Evolutionary conservation across 2,329 filamentous ascomycete species (phyloP), one percentile per base, ranked within the genome.

Genomic region (Pseudogymnoascus sp.): DNA sequence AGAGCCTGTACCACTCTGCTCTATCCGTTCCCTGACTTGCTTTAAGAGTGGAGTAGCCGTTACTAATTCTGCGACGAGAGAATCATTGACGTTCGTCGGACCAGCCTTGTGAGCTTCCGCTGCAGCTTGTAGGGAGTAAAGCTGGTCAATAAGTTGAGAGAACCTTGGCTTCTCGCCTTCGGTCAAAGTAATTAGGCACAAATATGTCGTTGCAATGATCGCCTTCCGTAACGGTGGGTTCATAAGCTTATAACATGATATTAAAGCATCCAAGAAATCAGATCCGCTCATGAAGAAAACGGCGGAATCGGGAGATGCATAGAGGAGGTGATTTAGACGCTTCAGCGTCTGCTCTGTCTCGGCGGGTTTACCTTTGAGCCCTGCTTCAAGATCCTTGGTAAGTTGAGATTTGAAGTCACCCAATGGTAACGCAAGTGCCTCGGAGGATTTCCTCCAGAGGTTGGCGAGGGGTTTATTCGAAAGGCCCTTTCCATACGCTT

Each of bases 181-280:
- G 3, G 89, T 80, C 35, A 96, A 76, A 0, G 89, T 87, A 2
- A 86, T 75, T 0, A 97, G 77, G 39, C 88, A 88, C 3, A 96
- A 78, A 70, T 94, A 97, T 10, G 84, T 78, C 3, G 88, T 87
- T 1, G 88, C 85, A 55, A 92, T 80, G 31, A 96, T 81, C 13
- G 82, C 80, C 65, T 84, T 88, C 63, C 86, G 83, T 45, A 92
- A 69, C 0, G 81, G 80, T 15, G 82, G 81, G 62, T 86, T 83
- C 73, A 84, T 85, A 62, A 87, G 80, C 58, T 78, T 80, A 73
- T 87, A 92, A 64, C 86, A 86, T 59, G 77, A 77, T 37, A 84
- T 78, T 10, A 96, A 79, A 0, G 88, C 85, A 72, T 97, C 93
- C 18, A 96, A 74, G 68, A 94, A 93, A 74, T 97, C 93, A 59